Conservation (phyloP, 345 rosid species). For the Limnanthes douglasii region DNA sequence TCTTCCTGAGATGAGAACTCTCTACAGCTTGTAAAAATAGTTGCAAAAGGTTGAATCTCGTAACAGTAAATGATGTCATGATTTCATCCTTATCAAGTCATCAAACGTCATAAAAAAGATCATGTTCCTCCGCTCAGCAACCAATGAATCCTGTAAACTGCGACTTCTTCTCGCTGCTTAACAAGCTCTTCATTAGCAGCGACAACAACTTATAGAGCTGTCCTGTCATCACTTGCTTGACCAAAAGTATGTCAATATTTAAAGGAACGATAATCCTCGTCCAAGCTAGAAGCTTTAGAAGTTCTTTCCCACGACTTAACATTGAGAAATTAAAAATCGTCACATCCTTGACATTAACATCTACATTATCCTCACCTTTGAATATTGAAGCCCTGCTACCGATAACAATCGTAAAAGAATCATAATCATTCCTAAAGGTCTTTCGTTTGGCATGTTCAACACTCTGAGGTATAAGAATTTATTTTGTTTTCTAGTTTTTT, state of each 20-base stretch:
- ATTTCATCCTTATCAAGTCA: slow-evolving; percentile 48
- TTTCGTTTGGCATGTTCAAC: slow-evolving; percentile 48
- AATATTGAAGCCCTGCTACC: slow-evolving; percentile 80
- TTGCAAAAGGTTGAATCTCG: slow-evolving; percentile 65
- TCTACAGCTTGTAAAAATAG: slow-evolving; percentile 32
- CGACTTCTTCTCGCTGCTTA: slow-evolving; percentile 53
- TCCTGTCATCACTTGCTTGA: slow-evolving; percentile 83
- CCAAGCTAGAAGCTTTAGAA: slow-evolving; percentile 92
- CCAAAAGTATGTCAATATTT: slow-evolving; percentile 89
- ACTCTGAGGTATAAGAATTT: slow-evolving; percentile 34
- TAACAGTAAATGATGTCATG: slow-evolving; percentile 44
- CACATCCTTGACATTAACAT: slow-evolving; percentile 88
- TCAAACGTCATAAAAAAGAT: slow-evolving; percentile 36
- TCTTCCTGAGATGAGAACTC: slow-evolving; percentile 47
- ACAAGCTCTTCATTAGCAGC: slow-evolving; percentile 77
- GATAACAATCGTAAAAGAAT: slow-evolving; percentile 88
- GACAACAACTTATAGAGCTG: slow-evolving; percentile 82
- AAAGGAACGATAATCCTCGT: slow-evolving; percentile 90
- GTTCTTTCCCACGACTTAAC: slow-evolving; percentile 87
- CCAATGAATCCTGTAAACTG: slow-evolving; percentile 30
- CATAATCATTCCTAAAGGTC: slow-evolving; percentile 82
- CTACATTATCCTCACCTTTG: slow-evolving; percentile 73
- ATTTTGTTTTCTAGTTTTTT: too few relatives aligned
- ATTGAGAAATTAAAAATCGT: slow-evolving; percentile 78
- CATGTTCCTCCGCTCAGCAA: slow-evolving; percentile 17